A percentile compares a stretch with the other conserved stretches of the same genome.
Evolutionary conservation across 306 rosid genomes (phyloP).

Genomic region (Dalbergia cultrata): DNA sequence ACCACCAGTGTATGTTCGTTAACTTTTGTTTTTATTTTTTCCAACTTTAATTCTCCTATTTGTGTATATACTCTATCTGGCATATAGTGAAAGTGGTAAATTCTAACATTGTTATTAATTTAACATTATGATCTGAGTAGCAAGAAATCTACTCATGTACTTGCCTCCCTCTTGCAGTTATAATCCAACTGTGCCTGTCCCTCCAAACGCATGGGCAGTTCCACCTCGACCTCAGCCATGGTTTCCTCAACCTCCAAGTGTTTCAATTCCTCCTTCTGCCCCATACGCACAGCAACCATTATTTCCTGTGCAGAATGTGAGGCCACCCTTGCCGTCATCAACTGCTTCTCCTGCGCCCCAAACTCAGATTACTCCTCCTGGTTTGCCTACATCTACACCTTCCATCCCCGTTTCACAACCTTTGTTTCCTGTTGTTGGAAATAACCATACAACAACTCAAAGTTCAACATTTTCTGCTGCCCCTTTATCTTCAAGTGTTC

Average conservation of each 20-base stretch:
- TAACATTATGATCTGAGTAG: background rate
- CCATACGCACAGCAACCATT: constrained; percentile 85
- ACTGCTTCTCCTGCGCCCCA: constrained; percentile 63
- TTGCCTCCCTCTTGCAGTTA: constrained; percentile 64
- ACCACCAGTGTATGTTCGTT: constrained; percentile 77
- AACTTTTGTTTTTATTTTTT: background rate
- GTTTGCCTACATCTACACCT: constrained; percentile 74
- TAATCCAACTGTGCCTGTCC: constrained; percentile 67
- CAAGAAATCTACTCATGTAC: background rate
- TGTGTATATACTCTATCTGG: constrained; percentile 3
- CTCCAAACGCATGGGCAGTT: constrained; percentile 76
- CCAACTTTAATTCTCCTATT: background rate
- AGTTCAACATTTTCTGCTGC: constrained; percentile 73
- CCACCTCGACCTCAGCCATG: constrained; percentile 91
- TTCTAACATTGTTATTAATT: constrained; percentile 13
- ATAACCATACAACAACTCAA: constrained; percentile 65
- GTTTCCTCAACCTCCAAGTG: constrained; percentile 79
- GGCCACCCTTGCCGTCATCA: constrained; percentile 74
- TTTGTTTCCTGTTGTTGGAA: constrained; percentile 94
- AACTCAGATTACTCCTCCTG: constrained; percentile 83
- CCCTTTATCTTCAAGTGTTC: constrained; percentile 61
- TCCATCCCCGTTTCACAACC: constrained; percentile 88
- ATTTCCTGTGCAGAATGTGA: constrained; percentile 92
- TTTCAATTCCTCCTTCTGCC: constrained; percentile 78
- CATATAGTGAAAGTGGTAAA: constrained; percentile 20